Evolutionary conservation across 805 yeast species (phyloP), one percentile per base, ranked within the genome.

Genomic region (Lachancea lanzarotensis): DNA sequence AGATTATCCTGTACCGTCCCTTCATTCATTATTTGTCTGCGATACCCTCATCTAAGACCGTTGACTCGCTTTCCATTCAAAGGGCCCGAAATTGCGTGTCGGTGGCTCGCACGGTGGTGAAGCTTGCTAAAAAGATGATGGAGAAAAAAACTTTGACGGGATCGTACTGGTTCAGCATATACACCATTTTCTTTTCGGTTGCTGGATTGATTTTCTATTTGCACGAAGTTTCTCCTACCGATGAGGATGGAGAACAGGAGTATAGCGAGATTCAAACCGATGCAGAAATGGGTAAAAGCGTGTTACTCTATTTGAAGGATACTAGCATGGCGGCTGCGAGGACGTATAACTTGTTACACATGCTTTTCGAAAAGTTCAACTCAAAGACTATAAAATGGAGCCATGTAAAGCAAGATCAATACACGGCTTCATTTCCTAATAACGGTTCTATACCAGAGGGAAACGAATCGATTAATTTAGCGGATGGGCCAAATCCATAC

Each of bases 121-220:
- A 81, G 54, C 62, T 88, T 47, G 90, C 95, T 0, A 79, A 84
- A 54, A 88, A 83, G 50, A 79, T 89, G 86, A 78, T 84, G 46
- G 74, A 77, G 49, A 78, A 79, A 47, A 76, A 83, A 49, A 69
- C 85, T 54, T 68, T 89, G 46, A 79, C 85, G 52, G 96, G 96
- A 1, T 85, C 95, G 0, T 90, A 89, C 61, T 88, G 96, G 96
- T 89, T 87, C 57, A 82, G 93, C n/a, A 81, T 84, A 62, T 89
- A 89, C 63, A 88, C 96, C 0, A 83, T 89, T n/a, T 89, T 89
- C 61, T 89, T 86, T 62, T 81, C 95, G 1, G 90, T 89, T 41
- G 95, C 96, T 0, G 87, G 95, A 52, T 70, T 89, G 54, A 80
- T 87, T 6, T 89, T 84, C 59, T 89, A 88, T 59, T 82, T 79